Base-by-base conservation (phyloP, 192 early-diverging fungal genomes). In the Backusella luteola region DNA sequence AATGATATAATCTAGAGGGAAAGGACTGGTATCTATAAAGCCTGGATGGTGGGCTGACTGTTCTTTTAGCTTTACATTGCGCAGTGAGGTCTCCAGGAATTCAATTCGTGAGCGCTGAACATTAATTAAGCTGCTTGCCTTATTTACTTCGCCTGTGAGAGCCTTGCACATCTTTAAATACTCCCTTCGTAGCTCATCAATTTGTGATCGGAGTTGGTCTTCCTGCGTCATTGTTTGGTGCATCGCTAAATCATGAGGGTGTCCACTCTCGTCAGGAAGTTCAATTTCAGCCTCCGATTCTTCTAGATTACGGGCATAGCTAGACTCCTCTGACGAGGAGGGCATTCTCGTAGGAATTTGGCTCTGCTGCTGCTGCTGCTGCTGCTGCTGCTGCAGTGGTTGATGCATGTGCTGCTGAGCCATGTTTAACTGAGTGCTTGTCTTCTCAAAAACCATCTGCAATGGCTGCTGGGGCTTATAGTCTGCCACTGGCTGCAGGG, bases 221-320 rank as follows among this genome's bases (percentile, higher is more conserved):
- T 71, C 70, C 42, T 71, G 70, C 70, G 42, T 44, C 23, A 71
- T 44, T 71, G 70, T 49, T 44, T 71, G 70, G 36, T 49, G 29
- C 70, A 71, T 46, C 41, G 42, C 15, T 71, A 71, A 71, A 71
- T 71, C 70, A 71, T 71, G 70, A 39, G 70, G 70, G 29, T 71
- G 26, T 17, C 36, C 34, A 21, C 23, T 71, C 14, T 71, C 42
- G 7, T 49, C 17, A 71, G 12, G 23, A 63, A 63, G 56, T 29
- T 63, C 56, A 9, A 63, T 34, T 44, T 71, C 70, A 46, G 39
- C 26, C 26, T 71, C 70, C 42, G 70, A 49, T 49, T 39, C 70
- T 32, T 71, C 70, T 21, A 63, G 26, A 63, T 63, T 63, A 63
- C 21, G 56, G 26, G n/a, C 21, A 63, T 63, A 63, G 29, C 56